These are phyloP conservation scores for Chlorella variabilis DNA, from an alignment of 163 green algal genomes.

Conservation along the genomic window DNA sequence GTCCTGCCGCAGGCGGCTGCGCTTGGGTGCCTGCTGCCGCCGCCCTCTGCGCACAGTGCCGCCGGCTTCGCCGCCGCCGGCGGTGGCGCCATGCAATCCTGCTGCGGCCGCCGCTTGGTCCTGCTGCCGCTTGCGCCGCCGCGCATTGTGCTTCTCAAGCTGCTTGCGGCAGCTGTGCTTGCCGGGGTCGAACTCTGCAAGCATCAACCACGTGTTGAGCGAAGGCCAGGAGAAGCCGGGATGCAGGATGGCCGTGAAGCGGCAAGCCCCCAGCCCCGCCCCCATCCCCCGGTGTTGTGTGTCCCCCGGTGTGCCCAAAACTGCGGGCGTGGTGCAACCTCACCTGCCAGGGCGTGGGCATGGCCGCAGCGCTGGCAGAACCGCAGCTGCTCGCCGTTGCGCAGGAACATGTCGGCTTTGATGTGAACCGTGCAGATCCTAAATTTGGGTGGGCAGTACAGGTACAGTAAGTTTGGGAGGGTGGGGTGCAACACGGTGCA, in stretches of 20 bases:
- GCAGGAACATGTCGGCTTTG: constrained; percentile 57
- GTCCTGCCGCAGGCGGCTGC: constrained; percentile 1
- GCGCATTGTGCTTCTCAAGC: constrained; percentile 71
- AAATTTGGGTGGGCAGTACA: background rate
- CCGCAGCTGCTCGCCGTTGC: constrained; percentile 72
- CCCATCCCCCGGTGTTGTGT: no score
- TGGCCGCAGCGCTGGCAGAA: constrained; percentile 73
- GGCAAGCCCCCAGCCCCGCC: no score
- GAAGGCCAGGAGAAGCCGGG: no score
- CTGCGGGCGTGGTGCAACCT: no score
- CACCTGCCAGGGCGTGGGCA: constrained; percentile 66
- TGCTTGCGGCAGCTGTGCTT: constrained; percentile 76
- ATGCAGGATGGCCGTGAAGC: no score
- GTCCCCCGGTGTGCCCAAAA: no score
- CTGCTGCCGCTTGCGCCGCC: constrained; percentile 43
- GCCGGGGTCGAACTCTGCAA: constrained; percentile 72
- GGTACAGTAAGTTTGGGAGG: no score
- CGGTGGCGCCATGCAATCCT: no score
- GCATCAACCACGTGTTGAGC: no score
- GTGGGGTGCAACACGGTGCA: no score
- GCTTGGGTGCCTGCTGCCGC: background rate
- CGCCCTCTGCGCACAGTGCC: background rate
- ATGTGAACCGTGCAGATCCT: constrained; percentile 87
- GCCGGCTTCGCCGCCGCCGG: background rate
- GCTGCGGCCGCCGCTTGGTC: background rate